Percentiles rank a stretch among this genome's conserved stretches.
phyloP scores from a whole-genome alignment of 768 basidiomycete genomes.

The Floccularia luteovirens region DNA sequence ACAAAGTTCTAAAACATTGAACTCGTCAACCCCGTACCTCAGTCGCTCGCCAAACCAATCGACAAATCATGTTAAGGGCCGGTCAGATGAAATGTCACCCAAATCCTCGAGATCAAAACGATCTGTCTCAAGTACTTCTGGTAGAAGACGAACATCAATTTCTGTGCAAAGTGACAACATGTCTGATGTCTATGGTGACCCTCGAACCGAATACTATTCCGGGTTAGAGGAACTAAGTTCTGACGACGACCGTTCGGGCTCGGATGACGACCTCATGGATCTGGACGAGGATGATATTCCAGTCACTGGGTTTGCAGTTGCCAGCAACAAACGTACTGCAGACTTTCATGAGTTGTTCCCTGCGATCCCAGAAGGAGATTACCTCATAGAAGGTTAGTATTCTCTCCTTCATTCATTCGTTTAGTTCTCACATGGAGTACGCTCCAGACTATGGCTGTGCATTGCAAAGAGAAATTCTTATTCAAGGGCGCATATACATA shows the following conservation, averaged over 20 bases:
- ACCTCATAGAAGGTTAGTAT: slow-evolving; percentile 88
- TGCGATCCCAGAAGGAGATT: slow-evolving; percentile 87
- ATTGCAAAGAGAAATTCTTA: slow-evolving; percentile 89
- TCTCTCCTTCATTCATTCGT: slow-evolving; percentile 1
- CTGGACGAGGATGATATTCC: slow-evolving; percentile 73
- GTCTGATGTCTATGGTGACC: slow-evolving; percentile 22
- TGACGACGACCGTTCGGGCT: slow-evolving; percentile 21
- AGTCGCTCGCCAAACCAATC: slow-evolving; percentile 17
- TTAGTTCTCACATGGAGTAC: slow-evolving; percentile 5
- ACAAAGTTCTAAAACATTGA: slow-evolving; percentile 7
- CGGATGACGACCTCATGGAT: slow-evolving; percentile 28
- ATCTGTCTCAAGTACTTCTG: slow-evolving; percentile 2
- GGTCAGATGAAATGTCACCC: slow-evolving; percentile 24
- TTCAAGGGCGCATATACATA: slow-evolving; percentile 93
- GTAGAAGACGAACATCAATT: slow-evolving; percentile 10
- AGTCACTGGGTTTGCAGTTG: slow-evolving; percentile 95
- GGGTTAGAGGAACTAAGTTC: slow-evolving; percentile 28
- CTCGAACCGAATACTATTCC: slow-evolving; percentile 27
- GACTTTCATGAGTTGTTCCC: slow-evolving; percentile 96
- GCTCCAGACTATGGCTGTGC: slow-evolving; percentile 92
- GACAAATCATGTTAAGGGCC: slow-evolving; percentile 16
- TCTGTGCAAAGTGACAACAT: slow-evolving; percentile 23
- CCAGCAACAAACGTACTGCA: slow-evolving; percentile 87
- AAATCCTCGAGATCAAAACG: slow-evolving; percentile 17
- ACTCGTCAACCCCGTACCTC: slow-evolving; percentile 1